These are phyloP conservation scores for Alternaria gaisen DNA, from an alignment of 2,329 filamentous ascomycete species.

Conservation along the genomic window DNA sequence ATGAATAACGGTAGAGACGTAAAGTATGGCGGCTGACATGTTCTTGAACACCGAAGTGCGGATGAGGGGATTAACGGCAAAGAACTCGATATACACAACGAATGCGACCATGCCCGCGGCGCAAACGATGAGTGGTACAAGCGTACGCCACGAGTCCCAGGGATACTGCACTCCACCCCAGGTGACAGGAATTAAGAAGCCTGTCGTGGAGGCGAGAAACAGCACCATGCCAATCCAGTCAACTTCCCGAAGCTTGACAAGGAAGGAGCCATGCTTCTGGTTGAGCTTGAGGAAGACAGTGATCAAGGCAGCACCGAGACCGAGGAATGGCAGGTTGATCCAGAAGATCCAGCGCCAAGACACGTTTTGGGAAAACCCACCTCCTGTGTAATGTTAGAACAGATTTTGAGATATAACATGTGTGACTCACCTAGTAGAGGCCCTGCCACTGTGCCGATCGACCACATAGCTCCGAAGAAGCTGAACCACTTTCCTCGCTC, in stretches of 20 bases:
- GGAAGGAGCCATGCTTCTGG: slow-evolving; percentile 57
- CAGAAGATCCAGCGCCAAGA: slow-evolving; percentile 72
- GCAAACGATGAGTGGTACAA: slow-evolving; percentile 69
- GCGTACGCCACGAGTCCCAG: slow-evolving; percentile 69
- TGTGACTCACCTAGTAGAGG: slow-evolving; percentile 50
- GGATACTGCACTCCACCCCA: slow-evolving; percentile 72
- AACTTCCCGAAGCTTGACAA: slow-evolving; percentile 62
- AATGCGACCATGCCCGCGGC: slow-evolving; percentile 61
- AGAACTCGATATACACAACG: slow-evolving; percentile 63
- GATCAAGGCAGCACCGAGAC: slow-evolving; percentile 58
- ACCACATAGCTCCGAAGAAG: slow-evolving; percentile 60
- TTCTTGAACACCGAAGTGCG: slow-evolving; percentile 58
- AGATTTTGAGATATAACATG: neutral
- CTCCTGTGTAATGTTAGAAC: slow-evolving; percentile 45
- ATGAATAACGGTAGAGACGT: slow-evolving; percentile 65
- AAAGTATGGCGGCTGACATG: slow-evolving; percentile 61
- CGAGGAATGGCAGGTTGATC: slow-evolving; percentile 68
- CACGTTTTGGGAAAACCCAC: slow-evolving; percentile 62
- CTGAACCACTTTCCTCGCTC: slow-evolving; percentile 55
- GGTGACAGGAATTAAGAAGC: slow-evolving; percentile 69
- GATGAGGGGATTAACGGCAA: slow-evolving; percentile 62
- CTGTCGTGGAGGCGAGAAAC: slow-evolving; percentile 67
- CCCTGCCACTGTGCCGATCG: slow-evolving; percentile 63
- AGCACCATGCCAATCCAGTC: slow-evolving; percentile 71
- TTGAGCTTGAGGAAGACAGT: slow-evolving; percentile 64